Percentiles rank a stretch among this genome's conserved stretches.
These are phyloP conservation scores for Nicotiana undulata DNA, from an alignment of 257 asterid genomes.

Conservation along the genomic window DNA sequence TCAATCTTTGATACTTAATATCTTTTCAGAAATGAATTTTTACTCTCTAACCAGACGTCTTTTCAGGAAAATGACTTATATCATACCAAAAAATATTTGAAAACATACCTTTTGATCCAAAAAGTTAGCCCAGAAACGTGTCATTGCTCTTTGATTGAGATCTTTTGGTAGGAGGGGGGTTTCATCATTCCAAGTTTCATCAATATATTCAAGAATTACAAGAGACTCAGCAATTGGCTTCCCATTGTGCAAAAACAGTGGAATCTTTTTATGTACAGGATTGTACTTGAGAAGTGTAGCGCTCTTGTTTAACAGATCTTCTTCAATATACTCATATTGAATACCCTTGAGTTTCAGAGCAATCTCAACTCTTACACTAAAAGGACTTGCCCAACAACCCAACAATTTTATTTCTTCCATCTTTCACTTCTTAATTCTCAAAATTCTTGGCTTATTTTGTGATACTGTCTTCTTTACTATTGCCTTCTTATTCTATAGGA, in stretches of 20 bases:
- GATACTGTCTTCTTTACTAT: neutral
- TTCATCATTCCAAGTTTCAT: conserved; percentile 31
- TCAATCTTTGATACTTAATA: too few relatives aligned
- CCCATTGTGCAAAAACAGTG: conserved; percentile 38
- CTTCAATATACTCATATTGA: conserved; percentile 28
- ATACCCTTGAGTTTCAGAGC: conserved; percentile 39
- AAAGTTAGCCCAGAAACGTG: conserved; percentile 50
- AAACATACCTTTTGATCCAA: conserved; percentile 36
- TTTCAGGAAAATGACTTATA: neutral
- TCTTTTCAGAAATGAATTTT: too few relatives aligned
- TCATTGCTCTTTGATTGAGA: conserved; percentile 30
- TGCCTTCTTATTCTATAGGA: neutral
- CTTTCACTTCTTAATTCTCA: neutral
- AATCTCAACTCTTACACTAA: conserved; percentile 29
- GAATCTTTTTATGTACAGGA: conserved; percentile 37
- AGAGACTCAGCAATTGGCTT: conserved; percentile 37
- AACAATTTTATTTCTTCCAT: conserved; percentile 45
- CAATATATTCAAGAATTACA: conserved; percentile 46
- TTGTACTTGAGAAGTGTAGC: conserved; percentile 32
- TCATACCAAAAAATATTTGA: neutral
- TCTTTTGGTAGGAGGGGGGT: conserved; percentile 33
- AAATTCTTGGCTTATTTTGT: neutral
- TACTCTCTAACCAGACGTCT: too few relatives aligned
- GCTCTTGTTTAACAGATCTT: conserved; percentile 32
- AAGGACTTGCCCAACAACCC: conserved; percentile 35